These are phyloP conservation scores for Camelina sativa DNA, from an alignment of 345 rosid genomes.

Conservation along the genomic window DNA sequence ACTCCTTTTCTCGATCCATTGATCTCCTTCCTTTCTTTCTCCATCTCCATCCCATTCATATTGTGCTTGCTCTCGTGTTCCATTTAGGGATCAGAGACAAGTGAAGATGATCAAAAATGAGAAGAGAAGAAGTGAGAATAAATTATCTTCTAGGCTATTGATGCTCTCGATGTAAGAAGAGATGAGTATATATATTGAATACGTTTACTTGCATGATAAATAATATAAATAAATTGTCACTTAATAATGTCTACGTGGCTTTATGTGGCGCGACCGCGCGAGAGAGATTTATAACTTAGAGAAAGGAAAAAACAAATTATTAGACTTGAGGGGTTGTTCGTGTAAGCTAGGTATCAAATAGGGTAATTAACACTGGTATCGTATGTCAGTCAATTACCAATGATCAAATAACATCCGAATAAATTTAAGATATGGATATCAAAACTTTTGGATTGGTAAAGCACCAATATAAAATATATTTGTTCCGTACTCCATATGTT, in stretches of 20 bases:
- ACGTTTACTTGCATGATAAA: neutral
- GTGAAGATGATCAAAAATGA: neutral
- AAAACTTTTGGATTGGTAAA: neutral
- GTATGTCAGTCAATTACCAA: neutral
- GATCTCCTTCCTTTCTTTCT: slow-evolving; percentile 19
- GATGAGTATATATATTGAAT: slow-evolving; percentile 3
- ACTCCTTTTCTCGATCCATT: slow-evolving; percentile 22
- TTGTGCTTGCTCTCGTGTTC: slow-evolving; percentile 35
- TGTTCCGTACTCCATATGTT: too few relatives aligned
- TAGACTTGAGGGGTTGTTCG: too few relatives aligned
- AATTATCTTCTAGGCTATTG: neutral
- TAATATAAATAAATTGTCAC: neutral
- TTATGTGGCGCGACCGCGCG: slow-evolving; percentile 19
- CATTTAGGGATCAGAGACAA: neutral
- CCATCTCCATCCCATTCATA: slow-evolving; percentile 40
- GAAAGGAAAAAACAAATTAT: slow-evolving; percentile 18
- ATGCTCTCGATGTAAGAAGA: slow-evolving; percentile 14
- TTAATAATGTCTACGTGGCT: slow-evolving; percentile 32
- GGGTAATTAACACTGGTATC: neutral
- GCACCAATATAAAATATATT: neutral
- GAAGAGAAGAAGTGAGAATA: neutral
- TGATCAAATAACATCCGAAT: neutral
- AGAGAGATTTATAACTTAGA: neutral
- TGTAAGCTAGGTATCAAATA: neutral
- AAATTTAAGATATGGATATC: neutral